Percentiles rank a stretch among this genome's conserved stretches.
Conservation (phyloP, 768 basidiomycete species). For the Aureoboletus auriporus region DNA sequence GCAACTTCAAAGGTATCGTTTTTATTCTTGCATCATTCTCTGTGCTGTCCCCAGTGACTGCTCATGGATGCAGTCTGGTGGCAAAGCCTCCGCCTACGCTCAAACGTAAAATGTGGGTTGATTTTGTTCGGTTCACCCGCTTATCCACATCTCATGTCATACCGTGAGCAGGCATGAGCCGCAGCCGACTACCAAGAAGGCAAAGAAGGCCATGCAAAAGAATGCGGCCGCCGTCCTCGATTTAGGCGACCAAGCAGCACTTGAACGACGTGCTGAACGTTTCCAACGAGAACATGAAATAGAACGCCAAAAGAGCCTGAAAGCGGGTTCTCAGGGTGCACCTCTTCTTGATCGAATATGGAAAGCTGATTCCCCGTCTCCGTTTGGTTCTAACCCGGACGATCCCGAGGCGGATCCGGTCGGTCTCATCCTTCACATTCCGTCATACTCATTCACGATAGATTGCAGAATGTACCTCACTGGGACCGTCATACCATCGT, state of each 20-base stretch:
- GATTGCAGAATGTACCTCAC: slow-evolving; percentile 80
- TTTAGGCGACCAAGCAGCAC: slow-evolving; percentile 61
- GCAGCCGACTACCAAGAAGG: slow-evolving; percentile 50
- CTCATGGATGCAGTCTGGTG: slow-evolving; percentile 41
- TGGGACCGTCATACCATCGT: slow-evolving; percentile 98
- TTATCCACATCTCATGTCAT: slow-evolving; percentile 8
- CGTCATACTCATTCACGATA: slow-evolving; percentile 5
- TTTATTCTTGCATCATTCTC: background rate
- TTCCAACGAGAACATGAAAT: slow-evolving; percentile 90
- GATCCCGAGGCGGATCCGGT: slow-evolving; percentile 75
- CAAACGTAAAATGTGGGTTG: slow-evolving; percentile 68
- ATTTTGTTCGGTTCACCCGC: background rate
- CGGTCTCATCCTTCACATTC: slow-evolving; percentile 23
- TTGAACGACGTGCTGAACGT: slow-evolving; percentile 77
- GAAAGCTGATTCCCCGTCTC: slow-evolving; percentile 46
- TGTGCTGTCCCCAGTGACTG: slow-evolving; percentile 20
- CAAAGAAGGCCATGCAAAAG: slow-evolving; percentile 52
- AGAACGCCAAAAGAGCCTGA: slow-evolving; percentile 62
- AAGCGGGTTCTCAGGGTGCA: slow-evolving; percentile 45
- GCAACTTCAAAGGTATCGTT: slow-evolving; percentile 74
- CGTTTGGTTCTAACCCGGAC: slow-evolving; percentile 45
- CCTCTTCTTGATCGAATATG: slow-evolving; percentile 49
- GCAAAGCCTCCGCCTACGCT: slow-evolving; percentile 55
- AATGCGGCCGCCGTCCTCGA: slow-evolving; percentile 40
- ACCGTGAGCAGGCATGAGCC: slow-evolving; percentile 34